A percentile compares a stretch with the other conserved stretches of the same genome.
phyloP scores from a whole-genome alignment of 2,329 filamentous ascomycete genomes.

The Penicillium olsonii region DNA sequence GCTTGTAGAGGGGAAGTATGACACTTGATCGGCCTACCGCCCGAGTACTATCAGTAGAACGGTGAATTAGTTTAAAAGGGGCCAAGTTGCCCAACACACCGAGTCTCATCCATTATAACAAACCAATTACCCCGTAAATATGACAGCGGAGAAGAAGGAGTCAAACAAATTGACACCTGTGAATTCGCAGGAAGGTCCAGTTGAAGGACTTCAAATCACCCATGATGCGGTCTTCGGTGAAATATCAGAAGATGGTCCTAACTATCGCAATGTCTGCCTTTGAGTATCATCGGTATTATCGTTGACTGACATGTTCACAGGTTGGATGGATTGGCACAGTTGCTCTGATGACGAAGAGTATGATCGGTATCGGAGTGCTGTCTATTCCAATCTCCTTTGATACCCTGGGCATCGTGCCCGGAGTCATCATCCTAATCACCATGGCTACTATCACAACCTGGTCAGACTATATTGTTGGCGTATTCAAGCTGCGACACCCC shows the following conservation, averaged over 20 bases:
- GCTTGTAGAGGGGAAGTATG: neutral
- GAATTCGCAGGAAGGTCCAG: neutral
- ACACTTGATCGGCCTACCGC: neutral
- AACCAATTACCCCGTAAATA: no score
- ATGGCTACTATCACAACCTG: constrained; percentile 9
- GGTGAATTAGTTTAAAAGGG: neutral
- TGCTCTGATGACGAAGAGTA: constrained; percentile 8
- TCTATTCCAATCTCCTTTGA: constrained; percentile 7
- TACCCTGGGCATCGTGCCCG: constrained; percentile 6
- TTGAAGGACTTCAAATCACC: neutral
- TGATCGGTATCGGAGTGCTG: constrained; percentile 7
- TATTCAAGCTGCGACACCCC: constrained; percentile 6
- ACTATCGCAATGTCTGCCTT: constrained; percentile 5
- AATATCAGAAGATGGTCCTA: neutral
- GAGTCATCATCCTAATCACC: constrained; percentile 3
- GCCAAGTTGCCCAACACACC: no score
- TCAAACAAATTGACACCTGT: neutral
- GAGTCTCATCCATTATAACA: no score
- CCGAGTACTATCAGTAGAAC: neutral
- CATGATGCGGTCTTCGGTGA: neutral
- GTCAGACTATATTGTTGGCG: constrained; percentile 9
- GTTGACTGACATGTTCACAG: neutral
- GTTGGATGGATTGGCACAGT: constrained; percentile 7
- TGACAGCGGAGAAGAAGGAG: neutral
- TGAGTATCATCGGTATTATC: neutral